Conservation (phyloP, 1,284 basidiomycete species). For the Hypsizygus ulmarius region DNA sequence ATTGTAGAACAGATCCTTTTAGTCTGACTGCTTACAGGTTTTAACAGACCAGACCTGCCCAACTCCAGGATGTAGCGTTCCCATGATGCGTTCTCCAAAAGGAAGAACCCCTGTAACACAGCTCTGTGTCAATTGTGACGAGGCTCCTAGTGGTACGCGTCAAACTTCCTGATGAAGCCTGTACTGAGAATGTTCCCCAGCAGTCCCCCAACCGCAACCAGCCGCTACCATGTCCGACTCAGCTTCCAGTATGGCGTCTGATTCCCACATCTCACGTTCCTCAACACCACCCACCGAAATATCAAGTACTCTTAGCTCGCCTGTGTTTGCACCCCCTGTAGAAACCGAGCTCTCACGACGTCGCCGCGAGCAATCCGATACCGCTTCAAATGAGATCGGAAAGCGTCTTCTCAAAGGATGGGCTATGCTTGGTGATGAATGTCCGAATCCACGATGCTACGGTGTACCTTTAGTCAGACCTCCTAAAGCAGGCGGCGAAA, state of each 20-base stretch:
- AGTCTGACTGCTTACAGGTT: conserved; percentile 40
- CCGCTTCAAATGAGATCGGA: conserved; percentile 74
- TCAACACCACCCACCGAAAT: conserved; percentile 76
- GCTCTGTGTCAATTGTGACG: conserved; percentile 66
- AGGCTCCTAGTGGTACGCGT: conserved; percentile 32
- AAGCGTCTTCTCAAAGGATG: conserved; percentile 74
- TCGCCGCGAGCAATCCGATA: conserved; percentile 76
- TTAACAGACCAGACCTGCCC: conserved; percentile 65
- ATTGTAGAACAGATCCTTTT: not conserved
- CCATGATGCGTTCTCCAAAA: conserved; percentile 65
- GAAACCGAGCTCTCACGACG: conserved; percentile 63
- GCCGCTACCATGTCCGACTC: conserved; percentile 21
- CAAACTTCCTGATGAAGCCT: not conserved
- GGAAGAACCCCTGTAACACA: conserved; percentile 42
- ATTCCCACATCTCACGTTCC: conserved; percentile 50
- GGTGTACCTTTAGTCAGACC: conserved; percentile 73
- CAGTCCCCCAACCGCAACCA: conserved; percentile 11
- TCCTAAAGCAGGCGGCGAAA: conserved; percentile 58
- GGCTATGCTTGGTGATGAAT: conserved; percentile 84
- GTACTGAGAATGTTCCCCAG: not conserved
- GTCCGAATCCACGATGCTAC: conserved; percentile 62
- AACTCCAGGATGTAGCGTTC: conserved; percentile 54
- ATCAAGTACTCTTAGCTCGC: conserved; percentile 57
- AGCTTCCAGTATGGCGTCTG: conserved; percentile 46
- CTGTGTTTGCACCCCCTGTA: conserved; percentile 55